Conservation (phyloP, 768 basidiomycete genomes). For the Tricholoma saponaceum region DNA sequence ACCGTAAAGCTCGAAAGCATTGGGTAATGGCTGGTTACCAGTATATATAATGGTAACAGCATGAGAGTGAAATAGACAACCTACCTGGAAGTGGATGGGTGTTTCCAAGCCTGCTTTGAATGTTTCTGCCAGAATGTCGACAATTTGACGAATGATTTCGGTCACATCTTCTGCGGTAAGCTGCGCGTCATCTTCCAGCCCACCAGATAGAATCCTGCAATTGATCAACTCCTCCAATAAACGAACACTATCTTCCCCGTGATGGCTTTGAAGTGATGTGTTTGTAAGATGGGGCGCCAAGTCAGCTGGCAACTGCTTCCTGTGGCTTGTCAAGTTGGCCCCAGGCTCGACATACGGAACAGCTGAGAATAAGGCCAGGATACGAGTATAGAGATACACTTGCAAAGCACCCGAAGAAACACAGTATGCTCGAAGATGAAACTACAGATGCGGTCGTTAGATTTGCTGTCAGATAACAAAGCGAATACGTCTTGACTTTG, state of each 20-base stretch:
- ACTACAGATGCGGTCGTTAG: conserved; percentile 43
- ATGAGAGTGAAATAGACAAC: conserved; percentile 7
- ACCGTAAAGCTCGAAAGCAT: conserved; percentile 94
- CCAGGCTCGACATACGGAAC: conserved; percentile 57
- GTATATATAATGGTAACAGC: neutral
- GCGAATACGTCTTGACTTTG: conserved; percentile 44
- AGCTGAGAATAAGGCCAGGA: conserved; percentile 86
- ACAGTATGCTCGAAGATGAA: conserved; percentile 90
- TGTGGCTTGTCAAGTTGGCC: conserved; percentile 18
- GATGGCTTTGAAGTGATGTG: conserved; percentile 75
- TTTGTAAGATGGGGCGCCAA: conserved; percentile 86
- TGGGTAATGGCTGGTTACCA: conserved; percentile 63
- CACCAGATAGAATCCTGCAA: conserved; percentile 42
- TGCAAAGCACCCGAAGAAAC: conserved; percentile 72
- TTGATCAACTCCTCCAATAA: conserved; percentile 79
- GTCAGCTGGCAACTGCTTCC: conserved; percentile 32
- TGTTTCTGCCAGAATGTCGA: conserved; percentile 66
- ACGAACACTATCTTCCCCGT: conserved; percentile 67
- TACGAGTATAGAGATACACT: conserved; percentile 76
- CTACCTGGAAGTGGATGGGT: conserved; percentile 82
- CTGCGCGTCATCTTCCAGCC: conserved; percentile 3
- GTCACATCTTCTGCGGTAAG: conserved; percentile 31
- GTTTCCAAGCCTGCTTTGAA: conserved; percentile 83
- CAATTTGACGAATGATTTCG: conserved; percentile 58
- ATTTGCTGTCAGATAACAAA: neutral